Percentiles rank a stretch among this genome's conserved stretches.
These are phyloP conservation scores for Colletotrichum sp. DNA, from an alignment of 2,329 filamentous ascomycete species.

Conservation along the genomic window DNA sequence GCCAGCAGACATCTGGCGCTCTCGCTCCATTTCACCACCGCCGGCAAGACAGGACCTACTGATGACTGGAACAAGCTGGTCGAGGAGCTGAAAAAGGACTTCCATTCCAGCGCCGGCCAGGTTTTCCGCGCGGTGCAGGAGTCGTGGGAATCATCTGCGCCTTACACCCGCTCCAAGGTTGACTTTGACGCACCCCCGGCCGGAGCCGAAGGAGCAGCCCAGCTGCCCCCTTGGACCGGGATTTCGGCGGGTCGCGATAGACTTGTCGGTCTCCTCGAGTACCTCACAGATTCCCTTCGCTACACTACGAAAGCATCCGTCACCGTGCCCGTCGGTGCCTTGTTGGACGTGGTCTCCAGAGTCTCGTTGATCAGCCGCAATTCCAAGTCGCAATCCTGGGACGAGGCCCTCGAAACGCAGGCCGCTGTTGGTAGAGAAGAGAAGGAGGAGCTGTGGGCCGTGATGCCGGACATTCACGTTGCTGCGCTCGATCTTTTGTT, in stretches of 20 bases:
- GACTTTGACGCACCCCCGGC: constrained; percentile 51
- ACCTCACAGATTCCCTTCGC: constrained; percentile 68
- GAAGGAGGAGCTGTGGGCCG: constrained; percentile 76
- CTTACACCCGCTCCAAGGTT: constrained; percentile 47
- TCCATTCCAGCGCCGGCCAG: constrained; percentile 76
- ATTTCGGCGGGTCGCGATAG: constrained; percentile 76
- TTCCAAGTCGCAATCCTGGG: constrained; percentile 50
- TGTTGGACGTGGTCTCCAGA: constrained; percentile 73
- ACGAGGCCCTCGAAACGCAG: constrained; percentile 67
- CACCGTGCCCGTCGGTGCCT: constrained; percentile 67
- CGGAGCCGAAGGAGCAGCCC: constrained; percentile 48
- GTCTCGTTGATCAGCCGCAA: constrained; percentile 69
- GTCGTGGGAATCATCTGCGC: constrained; percentile 75
- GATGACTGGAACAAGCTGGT: constrained; percentile 81
- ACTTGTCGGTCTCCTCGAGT: constrained; percentile 67
- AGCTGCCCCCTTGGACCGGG: constrained; percentile 75
- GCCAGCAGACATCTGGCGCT: constrained; percentile 70
- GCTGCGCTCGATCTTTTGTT: constrained; percentile 69
- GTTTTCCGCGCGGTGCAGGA: constrained; percentile 82
- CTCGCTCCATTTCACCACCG: constrained; percentile 80
- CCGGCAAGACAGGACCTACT: constrained; percentile 76
- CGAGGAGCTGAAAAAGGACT: constrained; percentile 62
- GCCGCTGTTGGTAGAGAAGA: constrained; percentile 80
- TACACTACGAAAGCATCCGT: constrained; percentile 70
- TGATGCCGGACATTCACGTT: constrained; percentile 76